Evolutionary conservation across 805 yeast genomes (phyloP), one percentile per base, ranked within the genome.

Genomic region (Cyberlindnera mississippiensis): DNA sequence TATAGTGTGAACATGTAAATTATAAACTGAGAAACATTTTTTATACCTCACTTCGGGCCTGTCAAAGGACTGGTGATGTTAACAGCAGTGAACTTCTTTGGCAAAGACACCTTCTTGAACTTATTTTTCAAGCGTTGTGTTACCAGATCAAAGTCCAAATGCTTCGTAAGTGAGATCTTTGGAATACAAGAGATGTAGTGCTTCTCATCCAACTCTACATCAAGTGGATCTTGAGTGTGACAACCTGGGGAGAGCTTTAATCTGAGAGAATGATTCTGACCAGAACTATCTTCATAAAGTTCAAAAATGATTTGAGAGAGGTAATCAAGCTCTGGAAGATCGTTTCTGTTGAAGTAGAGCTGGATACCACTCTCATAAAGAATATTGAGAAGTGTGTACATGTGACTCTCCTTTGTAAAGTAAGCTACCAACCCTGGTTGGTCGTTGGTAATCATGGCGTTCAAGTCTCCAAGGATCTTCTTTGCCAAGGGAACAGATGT

Each of bases 171-270:
- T 43, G 87, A 82, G 41, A 89, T 79, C 56, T 93, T 79, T 35
- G 97, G 95, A 53, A 93, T 93, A 59, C 97, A 91, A 19, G 96
- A 90, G 49, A 93, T 93, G 64, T 93, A 91, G 65, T 93, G 99
- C 60, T 88, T 90, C 35, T 88, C 91, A 65, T 93, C 99, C 35
- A 93, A 72, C 63, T 91, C 96, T 35, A 95, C 96, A 65, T 93
- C 99, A 50, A 93, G 72, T 20, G 99, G 99, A 63, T 91, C 96
- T 57, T 89, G 96, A 0, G 98, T 90, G 65, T 93, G 97, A 64
- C 99, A 93, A 16, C 99, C 99, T 1, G 99, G 98, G 5, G 96
- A 85, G 53, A 93, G 72, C n/a, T 91, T 83, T 46, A 93, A 73
- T 56, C 98, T 75, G 42, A 93, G 84, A 5, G 96, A 84, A 61